Conservation (phyloP, 2,329 filamentous ascomycete genomes). For the Alternaria arbusti region DNA sequence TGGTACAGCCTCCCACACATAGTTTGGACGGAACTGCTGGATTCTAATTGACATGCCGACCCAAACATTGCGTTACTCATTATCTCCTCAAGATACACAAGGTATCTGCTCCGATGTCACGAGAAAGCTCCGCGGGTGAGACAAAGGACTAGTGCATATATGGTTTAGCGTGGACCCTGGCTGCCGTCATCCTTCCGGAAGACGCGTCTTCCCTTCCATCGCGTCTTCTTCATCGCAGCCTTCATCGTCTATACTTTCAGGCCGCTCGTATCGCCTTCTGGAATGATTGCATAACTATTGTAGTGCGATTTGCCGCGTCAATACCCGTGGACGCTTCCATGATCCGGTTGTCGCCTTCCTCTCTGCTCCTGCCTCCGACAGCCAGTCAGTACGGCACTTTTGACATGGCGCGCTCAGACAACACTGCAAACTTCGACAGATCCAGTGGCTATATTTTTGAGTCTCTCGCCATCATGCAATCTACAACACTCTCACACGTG, state of each 20-base stretch:
- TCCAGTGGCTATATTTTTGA: too few relatives aligned
- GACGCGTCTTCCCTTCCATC: neutral
- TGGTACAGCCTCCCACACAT: fast-evolving
- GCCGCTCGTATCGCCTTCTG: too few relatives aligned
- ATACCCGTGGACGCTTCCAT: too few relatives aligned
- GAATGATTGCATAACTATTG: too few relatives aligned
- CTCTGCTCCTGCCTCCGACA: neutral
- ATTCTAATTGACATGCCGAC: neutral
- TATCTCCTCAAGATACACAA: neutral
- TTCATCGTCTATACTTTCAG: too few relatives aligned
- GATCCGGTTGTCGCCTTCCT: fast-evolving
- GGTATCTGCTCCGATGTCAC: neutral
- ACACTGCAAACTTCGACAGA: too few relatives aligned
- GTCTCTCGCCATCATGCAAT: too few relatives aligned
- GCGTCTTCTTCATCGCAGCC: neutral
- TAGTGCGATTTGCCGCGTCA: neutral
- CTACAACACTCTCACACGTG: too few relatives aligned
- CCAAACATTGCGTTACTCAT: neutral
- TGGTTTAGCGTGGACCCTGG: neutral
- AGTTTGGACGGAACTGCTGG: fast-evolving
- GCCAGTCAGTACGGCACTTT: neutral
- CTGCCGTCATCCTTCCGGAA: neutral
- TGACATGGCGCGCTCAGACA: neutral
- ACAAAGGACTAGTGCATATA: neutral
- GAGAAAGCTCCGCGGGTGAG: neutral